Base-by-base conservation (phyloP, 2,329 filamentous ascomycete species). In the Laburnicola sp. region DNA sequence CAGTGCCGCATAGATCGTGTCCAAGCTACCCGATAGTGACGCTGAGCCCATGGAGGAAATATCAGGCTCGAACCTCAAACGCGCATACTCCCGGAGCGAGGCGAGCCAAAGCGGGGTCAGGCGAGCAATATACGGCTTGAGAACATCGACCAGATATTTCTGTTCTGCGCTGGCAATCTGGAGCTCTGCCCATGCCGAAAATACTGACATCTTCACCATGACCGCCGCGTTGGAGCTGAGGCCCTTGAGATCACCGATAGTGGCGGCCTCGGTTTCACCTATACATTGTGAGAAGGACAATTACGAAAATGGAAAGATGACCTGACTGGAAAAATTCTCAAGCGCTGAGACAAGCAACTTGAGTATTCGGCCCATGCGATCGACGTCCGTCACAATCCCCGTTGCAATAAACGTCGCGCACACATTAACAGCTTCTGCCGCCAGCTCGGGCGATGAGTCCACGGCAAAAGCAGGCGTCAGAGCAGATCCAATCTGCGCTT, bases 341-440 rank as follows among this genome's bases (percentile, higher is more conserved):
- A 99, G 80, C 0, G 92, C 92, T 37, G 87, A 87, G 4, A 97
- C 89, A 2, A 99, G 81, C 1, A 96, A 88, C 75, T 97, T 97
- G 50, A 99, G 81, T 46, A 99, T 99, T 49, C 94, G 87, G 22
- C 94, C 94, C 94, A 99, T 99, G n/a, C 94, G 86, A 61, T 99
- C 95, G 6, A 97, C 86, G 72, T 97, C 94, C 0, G 91, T 97
- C 6, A 99, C 94, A 48, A 99, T 97, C 10, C 94, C 94, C 0
- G 93, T 97, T 0, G 93, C 89, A 65, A 99, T 95, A 74, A 99
- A 99, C 1, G 89, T 91, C n/a, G 93, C 94, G 66, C 94, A 99
- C 5, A 99, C 94, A 64, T 96, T 96, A 57, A 99, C 90, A 11
- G 95, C 94, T 69, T 97, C 93, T 0, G 94, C 92, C 6, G 94